A percentile compares a stretch with the other conserved stretches of the same genome.
These are phyloP conservation scores for Thecaphora thlaspeos DNA, from an alignment of 1,284 basidiomycete species.

Conservation along the genomic window DNA sequence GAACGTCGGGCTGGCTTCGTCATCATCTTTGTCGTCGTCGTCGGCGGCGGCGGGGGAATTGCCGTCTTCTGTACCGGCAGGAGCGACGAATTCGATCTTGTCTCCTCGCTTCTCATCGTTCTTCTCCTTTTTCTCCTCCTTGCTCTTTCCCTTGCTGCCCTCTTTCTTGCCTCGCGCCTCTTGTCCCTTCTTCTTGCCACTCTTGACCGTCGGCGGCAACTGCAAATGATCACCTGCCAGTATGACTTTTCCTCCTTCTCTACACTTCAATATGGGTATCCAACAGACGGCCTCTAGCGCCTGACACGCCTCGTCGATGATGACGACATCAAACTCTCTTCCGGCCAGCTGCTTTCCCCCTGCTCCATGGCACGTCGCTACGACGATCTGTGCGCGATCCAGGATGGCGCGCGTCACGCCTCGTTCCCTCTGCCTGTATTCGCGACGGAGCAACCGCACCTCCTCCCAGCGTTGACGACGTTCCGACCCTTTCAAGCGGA, in stretches of 20 bases:
- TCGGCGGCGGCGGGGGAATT: conserved; percentile 1
- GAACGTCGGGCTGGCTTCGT: too few species aligned
- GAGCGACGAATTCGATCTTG: too few species aligned
- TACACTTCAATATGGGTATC: conserved; percentile 74
- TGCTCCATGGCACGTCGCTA: conserved; percentile 84
- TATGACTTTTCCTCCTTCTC: conserved; percentile 26
- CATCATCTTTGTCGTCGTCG: conserved; percentile 3
- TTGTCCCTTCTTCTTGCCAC: conserved; percentile 2
- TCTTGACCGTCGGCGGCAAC: conserved; percentile 80
- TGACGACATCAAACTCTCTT: conserved; percentile 75
- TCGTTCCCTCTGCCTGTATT: conserved; percentile 85
- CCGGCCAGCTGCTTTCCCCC: conserved; percentile 33
- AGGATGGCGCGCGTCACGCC: conserved; percentile 78
- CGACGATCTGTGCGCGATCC: conserved; percentile 74
- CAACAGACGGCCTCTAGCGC: conserved; percentile 95
- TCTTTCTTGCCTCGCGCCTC: conserved; percentile 25
- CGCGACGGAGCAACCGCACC: conserved; percentile 82
- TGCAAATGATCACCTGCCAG: conserved; percentile 60
- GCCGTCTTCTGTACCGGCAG: conserved; percentile 2
- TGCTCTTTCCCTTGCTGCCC: conserved; percentile 11
- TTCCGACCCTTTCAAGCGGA: conserved; percentile 71
- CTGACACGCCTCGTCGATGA: conserved; percentile 91
- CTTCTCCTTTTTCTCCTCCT: conserved; percentile 15
- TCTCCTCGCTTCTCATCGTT: too few species aligned
- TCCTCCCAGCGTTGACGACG: conserved; percentile 87